Percentiles rank a stretch among this genome's conserved stretches.
Conservation (phyloP, 106 monocot species). For the Ottelia alismoides region DNA sequence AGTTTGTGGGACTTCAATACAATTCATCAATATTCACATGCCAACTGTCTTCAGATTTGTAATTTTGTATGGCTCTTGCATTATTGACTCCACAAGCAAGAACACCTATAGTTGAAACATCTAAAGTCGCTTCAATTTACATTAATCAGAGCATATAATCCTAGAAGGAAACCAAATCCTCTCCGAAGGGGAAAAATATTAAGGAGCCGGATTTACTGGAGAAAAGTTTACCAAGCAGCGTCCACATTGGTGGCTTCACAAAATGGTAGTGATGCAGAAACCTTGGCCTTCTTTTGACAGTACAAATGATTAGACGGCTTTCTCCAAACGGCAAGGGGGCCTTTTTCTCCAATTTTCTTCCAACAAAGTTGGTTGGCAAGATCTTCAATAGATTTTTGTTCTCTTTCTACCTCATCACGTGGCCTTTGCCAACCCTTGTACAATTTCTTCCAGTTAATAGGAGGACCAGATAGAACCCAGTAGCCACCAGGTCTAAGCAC, state of each 20-base stretch:
- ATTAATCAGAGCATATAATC: too few relatives aligned
- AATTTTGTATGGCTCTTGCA: too few relatives aligned
- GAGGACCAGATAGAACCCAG: slow-evolving; percentile 57
- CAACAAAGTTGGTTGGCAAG: slow-evolving; percentile 37
- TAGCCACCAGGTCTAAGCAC: slow-evolving; percentile 58
- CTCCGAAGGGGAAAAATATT: neutral
- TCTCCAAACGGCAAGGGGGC: slow-evolving; percentile 42
- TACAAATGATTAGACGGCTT: slow-evolving; percentile 39
- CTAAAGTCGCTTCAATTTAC: too few relatives aligned
- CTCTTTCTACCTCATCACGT: slow-evolving; percentile 28
- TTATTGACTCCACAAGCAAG: too few relatives aligned
- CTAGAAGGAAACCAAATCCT: too few relatives aligned
- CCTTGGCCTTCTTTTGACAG: slow-evolving; percentile 24
- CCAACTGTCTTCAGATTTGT: too few relatives aligned
- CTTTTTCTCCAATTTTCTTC: slow-evolving; percentile 39
- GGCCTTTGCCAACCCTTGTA: slow-evolving; percentile 38
- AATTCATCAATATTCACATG: too few relatives aligned
- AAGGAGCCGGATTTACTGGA: too few relatives aligned
- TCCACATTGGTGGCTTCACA: slow-evolving; percentile 32
- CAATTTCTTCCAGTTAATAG: slow-evolving; percentile 39
- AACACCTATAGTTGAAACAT: too few relatives aligned
- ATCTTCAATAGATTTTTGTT: slow-evolving; percentile 38
- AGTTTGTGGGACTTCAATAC: too few relatives aligned
- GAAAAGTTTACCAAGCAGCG: slow-evolving; percentile 32
- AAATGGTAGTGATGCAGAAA: slow-evolving; percentile 14